These are phyloP conservation scores for Wickerhamomyces pijperi DNA, from an alignment of 805 yeast genomes.

Conservation along the genomic window DNA sequence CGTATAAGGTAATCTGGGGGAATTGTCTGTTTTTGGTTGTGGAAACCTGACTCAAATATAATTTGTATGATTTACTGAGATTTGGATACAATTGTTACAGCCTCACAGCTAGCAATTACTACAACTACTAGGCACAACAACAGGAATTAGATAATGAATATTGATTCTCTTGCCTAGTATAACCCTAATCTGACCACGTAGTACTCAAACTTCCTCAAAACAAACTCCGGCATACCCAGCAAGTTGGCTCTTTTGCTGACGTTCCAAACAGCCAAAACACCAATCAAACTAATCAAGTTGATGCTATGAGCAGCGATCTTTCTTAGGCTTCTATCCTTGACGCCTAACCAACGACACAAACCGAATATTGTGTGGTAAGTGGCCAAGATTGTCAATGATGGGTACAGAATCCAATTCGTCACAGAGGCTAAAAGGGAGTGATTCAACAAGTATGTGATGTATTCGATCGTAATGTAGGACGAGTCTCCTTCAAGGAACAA, in stretches of 20 bases:
- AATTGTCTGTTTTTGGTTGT: too few relatives aligned
- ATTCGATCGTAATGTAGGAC: slow-evolving; percentile 40
- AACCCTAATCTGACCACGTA: neutral
- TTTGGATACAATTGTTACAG: too few relatives aligned
- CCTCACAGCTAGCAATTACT: too few relatives aligned
- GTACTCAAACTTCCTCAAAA: neutral
- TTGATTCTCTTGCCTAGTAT: neutral
- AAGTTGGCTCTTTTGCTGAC: slow-evolving; percentile 4
- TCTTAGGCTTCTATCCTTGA: slow-evolving; percentile 29
- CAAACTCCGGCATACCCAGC: neutral
- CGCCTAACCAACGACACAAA: slow-evolving; percentile 31
- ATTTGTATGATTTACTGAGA: too few relatives aligned
- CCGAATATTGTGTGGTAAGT: slow-evolving; percentile 50
- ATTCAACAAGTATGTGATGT: slow-evolving; percentile 29
- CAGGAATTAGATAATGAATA: too few relatives aligned
- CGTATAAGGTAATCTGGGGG: too few relatives aligned
- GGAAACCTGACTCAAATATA: too few relatives aligned
- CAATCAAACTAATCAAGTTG: slow-evolving; percentile 23
- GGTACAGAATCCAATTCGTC: slow-evolving; percentile 22
- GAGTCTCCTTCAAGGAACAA: slow-evolving; percentile 53
- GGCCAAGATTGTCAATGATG: slow-evolving; percentile 24
- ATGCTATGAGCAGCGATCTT: slow-evolving; percentile 33
- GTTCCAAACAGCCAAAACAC: slow-evolving; percentile 25
- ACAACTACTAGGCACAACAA: too few relatives aligned
- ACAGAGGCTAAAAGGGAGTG: slow-evolving; percentile 17